Evolutionary conservation across 345 rosid species (phyloP), one percentile per base, ranked within the genome.

Genomic region (Gossypium mustelinum): DNA sequence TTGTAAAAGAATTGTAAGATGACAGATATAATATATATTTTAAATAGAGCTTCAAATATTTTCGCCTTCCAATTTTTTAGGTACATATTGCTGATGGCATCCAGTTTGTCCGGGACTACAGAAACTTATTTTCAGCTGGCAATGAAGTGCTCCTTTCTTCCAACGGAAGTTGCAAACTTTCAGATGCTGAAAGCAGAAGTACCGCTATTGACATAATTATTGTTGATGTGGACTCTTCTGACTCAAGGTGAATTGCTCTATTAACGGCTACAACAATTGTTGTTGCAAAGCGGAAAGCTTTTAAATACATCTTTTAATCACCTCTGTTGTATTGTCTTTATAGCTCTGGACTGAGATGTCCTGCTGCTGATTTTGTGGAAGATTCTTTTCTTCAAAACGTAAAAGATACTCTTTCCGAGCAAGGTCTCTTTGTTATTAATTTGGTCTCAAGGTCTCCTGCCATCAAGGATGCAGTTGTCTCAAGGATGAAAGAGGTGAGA

Each of bases 281-380:
- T 27, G 3, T 29, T 70, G 60, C 10, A 52, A 54, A 29, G 25
- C 5, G 52, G 11, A 11, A 25, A 17, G 11, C 10, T 24, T 50
- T 2, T 14, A 43, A 39, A 22, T 52, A 2, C 29, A 29, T 44
- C 22, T 51, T 65, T 75, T 47, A 72, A 43, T 65, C 56, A 11
- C 50, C 58, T 20, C 17, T 16, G 48, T 29, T 52, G 20, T 52
- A 9, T 17, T 79, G 10, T 79, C 59, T 74, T 54, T 52, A 81
- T 83, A 94, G 98, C 79, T 89, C 91, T 11, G 98, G 98, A 77
- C 84, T 94, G 88, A 84, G 94, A 22, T 94, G 98, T 56, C 98
- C 98, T 77, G 97, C 95, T 76, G 81, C 95, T 25, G 89, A 85
- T 84, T 94, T 94, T 78, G 85, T 94, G 76, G 98, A 89, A 72